Evolutionary conservation across 148 eudicot species (phyloP), one percentile per base, ranked within the genome.

Genomic region (Rhododendron ovatum): DNA sequence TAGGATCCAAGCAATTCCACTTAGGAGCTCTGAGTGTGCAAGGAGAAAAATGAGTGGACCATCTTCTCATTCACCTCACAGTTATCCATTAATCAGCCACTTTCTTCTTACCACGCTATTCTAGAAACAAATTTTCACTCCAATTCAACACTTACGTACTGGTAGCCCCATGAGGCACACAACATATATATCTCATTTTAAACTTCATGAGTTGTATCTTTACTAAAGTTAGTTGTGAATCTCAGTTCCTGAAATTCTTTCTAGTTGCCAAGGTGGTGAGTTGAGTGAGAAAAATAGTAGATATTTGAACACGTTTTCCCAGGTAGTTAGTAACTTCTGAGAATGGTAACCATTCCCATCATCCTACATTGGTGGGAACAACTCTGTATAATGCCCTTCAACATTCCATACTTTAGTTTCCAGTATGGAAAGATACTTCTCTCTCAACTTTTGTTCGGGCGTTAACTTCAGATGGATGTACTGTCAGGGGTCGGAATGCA

Each of bases 401-500:
- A 82, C 13, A 59, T 82, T 37, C 50, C 47, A 13, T 22, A 17
- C 71, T 57, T 55, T 37, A 82, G n/a, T 57, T 57, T 28, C 59
- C 28, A 15, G 73, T 18, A 37, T 57, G 73, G 65, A 43, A 4
- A 59, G 61, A 1, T 82, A 57, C 30, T 37, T 82, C 41, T 22
- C 71, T 59, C 35, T 82, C n/a, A 24, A 20, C 65, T 85, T 75
- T 37, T 61, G 76, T 33, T 65, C 14, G 37, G 18, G 50, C 45
- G 2, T n/a, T 33, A 59, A 83, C 63, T 41, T 77, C 20, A n/a
- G 0, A 65, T 20, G 30, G 51, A 33, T 75, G 28, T 59, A 51
- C 75, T 89, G 65, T 84, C 92, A 95, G 98, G 93, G 89, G 61
- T 79, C 88, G 28, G 65, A 85, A 86, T 75, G 84, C 87, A 85